Evolutionary conservation across 768 basidiomycete genomes (phyloP).

Genomic region (Mycena rebaudengoi): DNA sequence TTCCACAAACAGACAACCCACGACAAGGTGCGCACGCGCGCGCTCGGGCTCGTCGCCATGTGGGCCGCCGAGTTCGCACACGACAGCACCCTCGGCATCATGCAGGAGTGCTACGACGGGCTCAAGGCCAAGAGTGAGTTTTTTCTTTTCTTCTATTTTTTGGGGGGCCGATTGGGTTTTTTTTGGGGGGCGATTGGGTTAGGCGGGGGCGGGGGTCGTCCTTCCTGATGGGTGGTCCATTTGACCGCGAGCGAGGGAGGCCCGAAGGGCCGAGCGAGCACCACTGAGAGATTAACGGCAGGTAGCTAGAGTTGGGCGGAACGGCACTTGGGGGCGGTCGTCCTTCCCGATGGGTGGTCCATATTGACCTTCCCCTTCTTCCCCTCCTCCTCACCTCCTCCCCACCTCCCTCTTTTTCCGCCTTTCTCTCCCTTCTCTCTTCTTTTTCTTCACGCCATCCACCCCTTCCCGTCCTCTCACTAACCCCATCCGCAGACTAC

Average conservation of each 20-base stretch:
- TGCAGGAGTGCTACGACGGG: conserved; percentile 88
- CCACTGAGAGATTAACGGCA: too few relatives aligned
- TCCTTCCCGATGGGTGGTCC: too few relatives aligned
- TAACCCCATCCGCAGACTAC: conserved; percentile 57
- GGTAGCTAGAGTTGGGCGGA: too few relatives aligned
- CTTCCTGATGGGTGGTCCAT: too few relatives aligned
- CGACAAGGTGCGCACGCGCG: conserved; percentile 85
- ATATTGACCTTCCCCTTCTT: not conserved
- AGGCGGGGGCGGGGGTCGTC: too few relatives aligned
- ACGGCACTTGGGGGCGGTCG: too few relatives aligned
- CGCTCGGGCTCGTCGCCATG: conserved; percentile 73
- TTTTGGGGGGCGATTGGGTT: too few relatives aligned
- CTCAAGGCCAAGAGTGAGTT: conserved; percentile 83
- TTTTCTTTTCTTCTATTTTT: not conserved
- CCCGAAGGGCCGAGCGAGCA: too few relatives aligned
- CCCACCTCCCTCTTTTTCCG: too few relatives aligned
- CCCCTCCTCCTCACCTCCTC: not conserved
- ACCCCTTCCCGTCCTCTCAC: not conserved
- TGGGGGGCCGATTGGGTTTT: too few relatives aligned
- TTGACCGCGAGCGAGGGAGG: too few relatives aligned
- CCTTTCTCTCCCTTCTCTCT: not conserved
- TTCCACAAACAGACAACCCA: conserved; percentile 92
- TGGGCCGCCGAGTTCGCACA: conserved; percentile 90
- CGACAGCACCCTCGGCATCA: conserved; percentile 83
- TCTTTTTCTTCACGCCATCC: not conserved